These are phyloP conservation scores for Bertia moriformis DNA, from an alignment of 2,329 filamentous ascomycete species.

Conservation along the genomic window DNA sequence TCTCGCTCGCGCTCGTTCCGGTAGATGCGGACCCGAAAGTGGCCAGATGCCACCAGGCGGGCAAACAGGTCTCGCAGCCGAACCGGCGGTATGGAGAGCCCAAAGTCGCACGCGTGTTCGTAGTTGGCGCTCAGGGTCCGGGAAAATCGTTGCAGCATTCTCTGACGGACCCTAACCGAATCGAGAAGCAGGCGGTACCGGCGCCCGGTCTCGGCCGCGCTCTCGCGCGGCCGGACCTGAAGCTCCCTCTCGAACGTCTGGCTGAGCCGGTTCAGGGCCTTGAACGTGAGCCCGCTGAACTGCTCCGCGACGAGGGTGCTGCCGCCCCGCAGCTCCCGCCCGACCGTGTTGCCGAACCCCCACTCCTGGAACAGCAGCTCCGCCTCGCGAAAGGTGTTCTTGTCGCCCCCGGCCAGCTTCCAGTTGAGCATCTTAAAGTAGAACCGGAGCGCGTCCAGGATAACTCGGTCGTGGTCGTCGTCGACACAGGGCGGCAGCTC, in stretches of 20 bases:
- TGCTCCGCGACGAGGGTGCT: slow-evolving; percentile 96
- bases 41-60: slow-evolving; percentile 64
- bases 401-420: slow-evolving; percentile 89
- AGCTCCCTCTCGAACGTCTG: slow-evolving; percentile 85
- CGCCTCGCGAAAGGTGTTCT: slow-evolving; percentile 97
- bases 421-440: slow-evolving; percentile 98
- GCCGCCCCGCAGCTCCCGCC: slow-evolving; percentile 73
- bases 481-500: slow-evolving; percentile 91
- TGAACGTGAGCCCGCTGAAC: slow-evolving; percentile 85
- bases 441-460: slow-evolving; percentile 85
- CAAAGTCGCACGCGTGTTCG: slow-evolving; percentile 92
- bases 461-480: slow-evolving; percentile 83
- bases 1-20: too few relatives aligned
- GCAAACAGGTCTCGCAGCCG: slow-evolving; percentile 66
- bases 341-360: slow-evolving; percentile 91
- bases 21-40: slow-evolving; percentile 65
- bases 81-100: slow-evolving; percentile 57
- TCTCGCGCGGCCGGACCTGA: slow-evolving; percentile 70
- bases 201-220: slow-evolving; percentile 80
- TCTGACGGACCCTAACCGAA: slow-evolving; percentile 85
- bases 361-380: slow-evolving; percentile 95
- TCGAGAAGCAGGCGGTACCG: slow-evolving; percentile 91
- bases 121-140: slow-evolving; percentile 83
- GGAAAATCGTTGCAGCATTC: slow-evolving; percentile 92
- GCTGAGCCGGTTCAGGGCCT: slow-evolving; percentile 76